phyloP scores from a whole-genome alignment of 768 basidiomycete genomes.

The Coprinellus micaceus region DNA sequence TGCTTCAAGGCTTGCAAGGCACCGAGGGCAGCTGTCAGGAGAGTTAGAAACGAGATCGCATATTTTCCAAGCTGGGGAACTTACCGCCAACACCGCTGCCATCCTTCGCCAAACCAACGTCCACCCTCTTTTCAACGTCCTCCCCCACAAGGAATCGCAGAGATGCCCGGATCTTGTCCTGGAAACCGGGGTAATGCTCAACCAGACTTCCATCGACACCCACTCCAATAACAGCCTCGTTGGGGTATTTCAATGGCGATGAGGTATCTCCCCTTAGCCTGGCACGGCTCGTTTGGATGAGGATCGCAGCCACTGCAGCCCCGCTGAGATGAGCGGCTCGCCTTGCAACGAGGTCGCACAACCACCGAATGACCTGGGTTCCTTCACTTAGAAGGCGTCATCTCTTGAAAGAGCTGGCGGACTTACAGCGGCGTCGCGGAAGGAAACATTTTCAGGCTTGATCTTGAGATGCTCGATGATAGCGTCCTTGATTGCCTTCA shows the following conservation, averaged over 20 bases:
- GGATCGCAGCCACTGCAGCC: constrained; percentile 80
- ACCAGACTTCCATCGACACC: constrained; percentile 95
- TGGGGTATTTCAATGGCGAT: constrained; percentile 27
- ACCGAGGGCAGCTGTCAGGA: constrained; percentile 70
- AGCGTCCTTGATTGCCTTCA: constrained; percentile 56
- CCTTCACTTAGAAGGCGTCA: background rate
- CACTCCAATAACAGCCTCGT: constrained; percentile 58
- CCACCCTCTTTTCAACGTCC: constrained; percentile 73
- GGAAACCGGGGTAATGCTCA: constrained; percentile 89
- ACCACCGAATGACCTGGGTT: constrained; percentile 73
- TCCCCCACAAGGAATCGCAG: constrained; percentile 73
- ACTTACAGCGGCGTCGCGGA: constrained; percentile 55
- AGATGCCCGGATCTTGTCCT: constrained; percentile 68
- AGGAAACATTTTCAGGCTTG: constrained; percentile 47
- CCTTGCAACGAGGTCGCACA: constrained; percentile 69
- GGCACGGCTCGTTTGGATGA: constrained; percentile 77
- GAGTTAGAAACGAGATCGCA: constrained; percentile 2
- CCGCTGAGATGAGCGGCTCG: constrained; percentile 84
- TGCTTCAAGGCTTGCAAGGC: constrained; percentile 79
- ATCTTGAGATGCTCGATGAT: constrained; percentile 64
- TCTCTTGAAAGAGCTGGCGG: background rate
- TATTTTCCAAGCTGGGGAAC: constrained; percentile 24
- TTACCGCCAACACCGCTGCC: constrained; percentile 96
- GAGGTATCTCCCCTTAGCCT: constrained; percentile 38
- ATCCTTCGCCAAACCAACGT: constrained; percentile 93